A percentile compares a stretch with the other conserved stretches of the same genome.
Evolutionary conservation across 140 eudicot genomes (phyloP).

Genomic region (Bidens hawaiensis): DNA sequence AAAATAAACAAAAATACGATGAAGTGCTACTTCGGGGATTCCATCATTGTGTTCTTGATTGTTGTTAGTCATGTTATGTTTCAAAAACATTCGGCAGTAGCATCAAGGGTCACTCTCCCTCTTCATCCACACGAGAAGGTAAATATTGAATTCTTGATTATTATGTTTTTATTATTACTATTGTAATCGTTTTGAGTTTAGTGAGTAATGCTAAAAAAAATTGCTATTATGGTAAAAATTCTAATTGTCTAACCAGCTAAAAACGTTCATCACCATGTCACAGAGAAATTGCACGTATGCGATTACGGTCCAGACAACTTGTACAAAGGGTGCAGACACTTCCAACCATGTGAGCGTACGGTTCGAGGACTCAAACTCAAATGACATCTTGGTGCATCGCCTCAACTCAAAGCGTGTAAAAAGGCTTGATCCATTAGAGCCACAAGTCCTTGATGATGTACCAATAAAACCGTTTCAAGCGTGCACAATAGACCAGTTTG

Average conservation of each 20-base stretch:
- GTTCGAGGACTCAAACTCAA: slow-evolving; percentile 51
- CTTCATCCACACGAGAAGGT: slow-evolving; percentile 29
- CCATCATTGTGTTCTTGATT: slow-evolving; percentile 3
- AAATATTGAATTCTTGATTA: neutral
- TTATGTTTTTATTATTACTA: too few species aligned
- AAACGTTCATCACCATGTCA: neutral
- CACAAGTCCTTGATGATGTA: slow-evolving; percentile 52
- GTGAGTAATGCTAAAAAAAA: too few species aligned
- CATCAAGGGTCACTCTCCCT: slow-evolving; percentile 18
- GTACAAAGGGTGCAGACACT: slow-evolving; percentile 60
- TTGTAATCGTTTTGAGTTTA: too few species aligned
- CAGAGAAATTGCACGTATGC: slow-evolving; percentile 56
- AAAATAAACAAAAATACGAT: neutral
- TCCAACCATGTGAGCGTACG: slow-evolving; percentile 51
- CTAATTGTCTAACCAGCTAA: neutral
- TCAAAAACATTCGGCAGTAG: slow-evolving; percentile 3
- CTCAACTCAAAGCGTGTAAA: slow-evolving; percentile 52
- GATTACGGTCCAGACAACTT: slow-evolving; percentile 50
- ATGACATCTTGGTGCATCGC: slow-evolving; percentile 45
- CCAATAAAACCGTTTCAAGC: slow-evolving; percentile 63
- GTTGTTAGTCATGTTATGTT: slow-evolving; percentile 6
- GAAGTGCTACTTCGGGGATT: slow-evolving; percentile 4
- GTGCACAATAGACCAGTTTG: slow-evolving; percentile 60
- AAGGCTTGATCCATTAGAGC: slow-evolving; percentile 60
- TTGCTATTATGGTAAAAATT: neutral